Percentiles rank a stretch among this genome's conserved stretches.
Conservation (phyloP, 164 flowering plant genomes). For the Hamamelis virginiana region DNA sequence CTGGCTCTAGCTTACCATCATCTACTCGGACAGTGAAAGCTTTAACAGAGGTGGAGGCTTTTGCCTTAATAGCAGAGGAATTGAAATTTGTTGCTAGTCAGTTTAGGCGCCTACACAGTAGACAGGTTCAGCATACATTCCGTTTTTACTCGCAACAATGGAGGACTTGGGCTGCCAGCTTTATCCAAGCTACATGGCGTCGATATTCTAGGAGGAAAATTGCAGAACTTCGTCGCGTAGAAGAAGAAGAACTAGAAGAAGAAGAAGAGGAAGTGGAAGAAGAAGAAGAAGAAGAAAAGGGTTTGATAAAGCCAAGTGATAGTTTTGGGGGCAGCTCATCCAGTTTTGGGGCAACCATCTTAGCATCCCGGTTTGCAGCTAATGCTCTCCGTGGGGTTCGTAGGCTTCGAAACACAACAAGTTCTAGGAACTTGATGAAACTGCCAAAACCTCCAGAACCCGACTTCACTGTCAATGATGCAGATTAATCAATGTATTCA, state of each 20-base stretch:
- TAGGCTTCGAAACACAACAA: conserved; percentile 15
- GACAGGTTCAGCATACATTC: conserved; percentile 63
- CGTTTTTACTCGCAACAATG: conserved; percentile 64
- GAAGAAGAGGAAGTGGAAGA: conserved; percentile 11
- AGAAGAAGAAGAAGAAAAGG: conserved; percentile 18
- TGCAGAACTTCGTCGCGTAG: conserved; percentile 31
- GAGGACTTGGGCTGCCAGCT: conserved; percentile 65
- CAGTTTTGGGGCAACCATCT: conserved; percentile 35
- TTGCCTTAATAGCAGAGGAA: conserved; percentile 58
- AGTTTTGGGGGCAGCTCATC: conserved; percentile 13
- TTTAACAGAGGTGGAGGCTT: conserved; percentile 55
- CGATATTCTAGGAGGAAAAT: conserved; percentile 38
- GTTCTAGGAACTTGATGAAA: conserved; percentile 17
- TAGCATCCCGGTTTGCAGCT: conserved; percentile 52
- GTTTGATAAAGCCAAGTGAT: conserved; percentile 1
- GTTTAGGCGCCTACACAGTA: conserved; percentile 53
- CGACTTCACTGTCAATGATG: conserved; percentile 30
- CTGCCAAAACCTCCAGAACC: conserved; percentile 51
- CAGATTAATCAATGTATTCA: not conserved
- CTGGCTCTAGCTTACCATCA: conserved; percentile 44
- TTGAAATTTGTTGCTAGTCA: conserved; percentile 53
- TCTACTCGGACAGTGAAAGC: conserved; percentile 58
- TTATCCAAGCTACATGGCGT: conserved; percentile 65
- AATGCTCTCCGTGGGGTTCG: conserved; percentile 49
- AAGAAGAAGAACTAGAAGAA: conserved; percentile 26